Percentiles rank a stretch among this genome's conserved stretches.
These are phyloP conservation scores for Eucalyptus dawsonii DNA, from an alignment of 345 rosid genomes.

Conservation along the genomic window DNA sequence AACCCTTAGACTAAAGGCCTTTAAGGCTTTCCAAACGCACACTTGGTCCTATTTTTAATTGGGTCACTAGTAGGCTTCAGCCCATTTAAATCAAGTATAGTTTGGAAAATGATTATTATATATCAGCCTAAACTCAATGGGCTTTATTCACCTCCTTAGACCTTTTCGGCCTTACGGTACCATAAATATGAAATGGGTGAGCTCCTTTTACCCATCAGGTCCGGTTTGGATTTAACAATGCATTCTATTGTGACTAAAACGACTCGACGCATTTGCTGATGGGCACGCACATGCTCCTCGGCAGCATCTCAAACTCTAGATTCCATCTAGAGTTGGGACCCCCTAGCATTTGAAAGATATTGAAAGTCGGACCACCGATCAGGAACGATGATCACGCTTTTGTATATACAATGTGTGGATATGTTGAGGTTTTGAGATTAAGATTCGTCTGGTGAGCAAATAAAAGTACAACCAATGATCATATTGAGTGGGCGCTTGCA, in stretches of 20 bases:
- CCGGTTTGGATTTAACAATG: background rate
- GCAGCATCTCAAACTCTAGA: background rate
- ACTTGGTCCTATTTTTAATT: background rate
- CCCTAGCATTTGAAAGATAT: background rate
- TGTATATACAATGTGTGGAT: background rate
- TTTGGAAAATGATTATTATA: background rate
- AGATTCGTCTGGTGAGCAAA: background rate
- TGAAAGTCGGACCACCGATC: background rate
- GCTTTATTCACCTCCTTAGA: background rate
- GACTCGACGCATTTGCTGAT: background rate
- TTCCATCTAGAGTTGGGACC: background rate
- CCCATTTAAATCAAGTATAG: background rate
- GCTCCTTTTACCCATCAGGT: background rate
- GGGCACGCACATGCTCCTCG: background rate
- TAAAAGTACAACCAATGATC: background rate
- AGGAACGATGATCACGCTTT: background rate
- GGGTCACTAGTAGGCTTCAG: background rate
- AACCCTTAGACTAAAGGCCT: no score
- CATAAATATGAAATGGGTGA: background rate
- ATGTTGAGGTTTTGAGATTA: background rate
- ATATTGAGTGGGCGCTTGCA: background rate
- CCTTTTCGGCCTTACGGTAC: background rate
- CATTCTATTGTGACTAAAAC: background rate
- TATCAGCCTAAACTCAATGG: background rate
- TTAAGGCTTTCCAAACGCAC: no score